phyloP scores from a whole-genome alignment of 2,329 filamentous ascomycete species.

The Fusarium paranaense region DNA sequence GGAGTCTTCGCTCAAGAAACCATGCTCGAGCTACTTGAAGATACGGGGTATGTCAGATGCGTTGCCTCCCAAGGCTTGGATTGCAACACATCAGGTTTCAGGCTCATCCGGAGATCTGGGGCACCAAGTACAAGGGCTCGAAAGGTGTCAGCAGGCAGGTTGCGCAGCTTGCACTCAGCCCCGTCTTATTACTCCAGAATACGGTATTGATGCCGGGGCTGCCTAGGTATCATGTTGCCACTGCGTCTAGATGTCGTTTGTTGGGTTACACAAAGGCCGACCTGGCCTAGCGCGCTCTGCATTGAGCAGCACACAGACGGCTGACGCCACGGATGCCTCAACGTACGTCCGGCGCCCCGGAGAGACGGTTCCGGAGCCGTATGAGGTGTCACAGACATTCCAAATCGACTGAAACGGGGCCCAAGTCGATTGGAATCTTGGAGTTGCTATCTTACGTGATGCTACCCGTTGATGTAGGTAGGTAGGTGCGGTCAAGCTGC shows the following conservation, averaged over 20 bases:
- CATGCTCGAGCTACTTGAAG: neutral
- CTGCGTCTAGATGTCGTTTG: constrained; percentile 4
- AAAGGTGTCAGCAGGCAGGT: neutral
- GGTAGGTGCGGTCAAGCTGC: neutral
- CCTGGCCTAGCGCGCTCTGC: constrained; percentile 10
- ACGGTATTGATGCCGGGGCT: constrained; percentile 1
- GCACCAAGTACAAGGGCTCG: neutral
- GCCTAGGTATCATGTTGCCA: constrained; percentile 1
- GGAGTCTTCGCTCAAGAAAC: neutral
- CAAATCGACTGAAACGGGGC: neutral
- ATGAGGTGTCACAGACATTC: neutral
- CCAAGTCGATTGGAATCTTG: neutral
- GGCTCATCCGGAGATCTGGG: neutral
- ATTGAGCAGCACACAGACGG: constrained; percentile 12
- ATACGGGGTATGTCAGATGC: constrained; percentile 2
- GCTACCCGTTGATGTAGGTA: neutral
- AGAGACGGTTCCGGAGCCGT: neutral
- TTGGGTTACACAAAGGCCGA: constrained; percentile 11
- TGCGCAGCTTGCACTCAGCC: neutral
- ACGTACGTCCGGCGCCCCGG: constrained; percentile 5
- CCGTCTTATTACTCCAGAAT: neutral
- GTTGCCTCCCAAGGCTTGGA: neutral
- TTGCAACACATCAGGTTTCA: neutral
- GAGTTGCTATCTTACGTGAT: constrained; percentile 4
- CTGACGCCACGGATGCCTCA: constrained; percentile 7